Evolutionary conservation across 2,329 filamentous ascomycete species (phyloP), one percentile per base, ranked within the genome.

Genomic region (Colletotrichum salicis): DNA sequence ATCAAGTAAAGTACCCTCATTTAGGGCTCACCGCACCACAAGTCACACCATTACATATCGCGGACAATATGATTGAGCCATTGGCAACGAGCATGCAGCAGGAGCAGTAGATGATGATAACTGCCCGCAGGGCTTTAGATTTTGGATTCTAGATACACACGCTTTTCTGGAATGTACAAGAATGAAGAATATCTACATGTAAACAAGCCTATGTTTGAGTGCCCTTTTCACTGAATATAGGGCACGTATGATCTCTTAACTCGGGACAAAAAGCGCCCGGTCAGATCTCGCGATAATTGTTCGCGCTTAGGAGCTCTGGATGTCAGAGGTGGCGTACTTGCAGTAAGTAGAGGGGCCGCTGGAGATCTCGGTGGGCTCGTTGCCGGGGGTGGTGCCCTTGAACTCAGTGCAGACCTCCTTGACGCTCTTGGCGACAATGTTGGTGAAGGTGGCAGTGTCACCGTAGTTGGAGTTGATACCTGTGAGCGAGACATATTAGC

Each of bases 391-490:
- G 66, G 59, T 70, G 33, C 72, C 72, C 33, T 66, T 55, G 72
- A 70, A 74, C 55, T 70, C 66, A 19, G 70, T 66, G 70, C 72
- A 74, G 55, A 74, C n/a, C 41, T 64, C 64, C 55, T 51, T 67
- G 63, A 71, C 68, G 54, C 58, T 19, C 22, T 57, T 61, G 13
- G 70, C 63, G 24, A 35, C 58, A 4, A 57, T 22, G 59, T 67
- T 58, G 52, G 60, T 64, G 63, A 74, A 59, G 54, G 70, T 74
- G 31, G 72, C 70, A 11, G 67, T 70, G 63, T 74, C 72, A 15
- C 72, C 72, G 48, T 55, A 70, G 72, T 74, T 74, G 55, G 70
- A 62, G 63, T 74, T 74, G 72, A 74, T 74, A 6, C 72, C 72
- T 71, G 54, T 1, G 33, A 31, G 15, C 0, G 22, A 0, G 22